Percentiles rank a stretch among this genome's conserved stretches.
Conservation (phyloP, 176 grass and related monocot species). For the Carex kokanica region DNA sequence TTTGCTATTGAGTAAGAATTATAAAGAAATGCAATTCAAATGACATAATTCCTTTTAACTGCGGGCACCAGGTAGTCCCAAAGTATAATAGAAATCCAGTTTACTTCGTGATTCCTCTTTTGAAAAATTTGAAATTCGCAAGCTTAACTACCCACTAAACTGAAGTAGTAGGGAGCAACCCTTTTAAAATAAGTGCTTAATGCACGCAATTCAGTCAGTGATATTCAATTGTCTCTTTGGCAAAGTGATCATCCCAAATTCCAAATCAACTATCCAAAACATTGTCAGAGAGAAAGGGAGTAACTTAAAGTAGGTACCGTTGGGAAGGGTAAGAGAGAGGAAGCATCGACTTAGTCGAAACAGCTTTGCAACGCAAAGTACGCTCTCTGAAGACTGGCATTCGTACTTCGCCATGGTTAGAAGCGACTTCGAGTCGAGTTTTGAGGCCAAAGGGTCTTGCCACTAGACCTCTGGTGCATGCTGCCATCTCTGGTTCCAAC, state of each 20-base stretch:
- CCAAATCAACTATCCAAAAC: background rate
- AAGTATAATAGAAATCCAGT: background rate
- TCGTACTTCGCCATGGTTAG: slow-evolving; percentile 25
- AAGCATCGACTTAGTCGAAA: slow-evolving; percentile 25
- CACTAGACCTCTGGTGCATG: slow-evolving; percentile 51
- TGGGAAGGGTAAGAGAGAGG: slow-evolving; percentile 46
- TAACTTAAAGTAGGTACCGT: slow-evolving; percentile 38
- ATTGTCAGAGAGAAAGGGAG: background rate
- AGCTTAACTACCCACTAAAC: background rate
- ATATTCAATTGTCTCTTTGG: background rate
- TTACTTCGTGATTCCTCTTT: background rate
- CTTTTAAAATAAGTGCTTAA: background rate
- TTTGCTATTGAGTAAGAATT: background rate
- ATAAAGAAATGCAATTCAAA: background rate
- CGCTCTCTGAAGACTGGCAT: slow-evolving; percentile 33
- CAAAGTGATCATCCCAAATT: background rate
- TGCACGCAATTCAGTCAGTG: background rate
- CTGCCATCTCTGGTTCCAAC: slow-evolving; percentile 46
- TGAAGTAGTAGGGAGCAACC: background rate
- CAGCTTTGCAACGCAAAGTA: slow-evolving; percentile 36
- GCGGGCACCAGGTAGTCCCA: background rate
- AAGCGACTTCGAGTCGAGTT: slow-evolving; percentile 27
- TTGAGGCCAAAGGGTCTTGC: slow-evolving; percentile 49
- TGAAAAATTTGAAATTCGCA: background rate
- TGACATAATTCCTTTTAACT: background rate